Evolutionary conservation across 345 rosid genomes (phyloP).

Genomic region (Atalantia buxifolia): DNA sequence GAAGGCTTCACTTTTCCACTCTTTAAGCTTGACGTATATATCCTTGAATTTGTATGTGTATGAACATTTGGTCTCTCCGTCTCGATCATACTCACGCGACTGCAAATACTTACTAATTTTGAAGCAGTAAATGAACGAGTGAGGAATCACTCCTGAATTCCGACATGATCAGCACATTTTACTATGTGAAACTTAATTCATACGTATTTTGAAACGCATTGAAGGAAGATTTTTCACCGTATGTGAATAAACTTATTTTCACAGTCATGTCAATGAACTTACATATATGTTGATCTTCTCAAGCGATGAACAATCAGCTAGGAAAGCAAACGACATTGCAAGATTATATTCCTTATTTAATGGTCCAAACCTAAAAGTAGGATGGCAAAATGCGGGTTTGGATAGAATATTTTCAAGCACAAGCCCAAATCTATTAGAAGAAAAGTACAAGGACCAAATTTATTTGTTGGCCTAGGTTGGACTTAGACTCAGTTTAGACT

Average conservation of each 20-base stretch:
- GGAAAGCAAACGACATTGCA: background rate
- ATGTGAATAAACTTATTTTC: background rate
- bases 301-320: background rate
- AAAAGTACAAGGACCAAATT: too few relatives aligned
- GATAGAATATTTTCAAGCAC: too few relatives aligned
- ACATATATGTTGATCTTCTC: background rate
- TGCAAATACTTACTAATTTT: background rate
- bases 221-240: too few relatives aligned
- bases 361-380: background rate
- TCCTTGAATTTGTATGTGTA: background rate
- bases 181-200: too few relatives aligned
- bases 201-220: too few relatives aligned
- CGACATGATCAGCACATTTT: too few relatives aligned
- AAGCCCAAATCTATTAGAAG: too few relatives aligned
- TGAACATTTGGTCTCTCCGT: background rate
- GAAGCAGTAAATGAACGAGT: background rate
- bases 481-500: too few relatives aligned
- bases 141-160: too few relatives aligned
- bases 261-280: background rate
- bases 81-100: background rate
- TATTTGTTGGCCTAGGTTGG: accelerated
- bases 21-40: background rate
- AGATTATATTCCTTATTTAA: background rate
- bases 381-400: too few relatives aligned
- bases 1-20: background rate